phyloP scores from a whole-genome alignment of 2,329 filamentous ascomycete genomes.

The Hypoxylon rubiginosum region DNA sequence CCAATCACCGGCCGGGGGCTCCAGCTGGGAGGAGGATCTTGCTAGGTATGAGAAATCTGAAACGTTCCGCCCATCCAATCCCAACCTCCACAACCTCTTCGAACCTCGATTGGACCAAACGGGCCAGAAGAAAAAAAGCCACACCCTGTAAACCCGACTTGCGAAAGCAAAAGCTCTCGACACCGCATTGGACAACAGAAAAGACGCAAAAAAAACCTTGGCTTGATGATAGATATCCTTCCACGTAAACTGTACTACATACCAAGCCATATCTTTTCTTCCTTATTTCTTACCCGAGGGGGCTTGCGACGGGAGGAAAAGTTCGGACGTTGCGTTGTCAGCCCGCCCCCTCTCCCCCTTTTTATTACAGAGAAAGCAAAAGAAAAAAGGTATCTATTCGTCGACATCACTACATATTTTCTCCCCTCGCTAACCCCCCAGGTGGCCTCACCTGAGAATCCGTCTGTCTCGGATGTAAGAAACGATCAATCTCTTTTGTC shows the following conservation, averaged over 20 bases:
- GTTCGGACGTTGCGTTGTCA: slow-evolving; percentile 2
- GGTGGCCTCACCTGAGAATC: slow-evolving; percentile 24
- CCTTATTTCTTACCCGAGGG: neutral
- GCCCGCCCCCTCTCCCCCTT: neutral
- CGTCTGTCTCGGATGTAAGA: slow-evolving; percentile 31
- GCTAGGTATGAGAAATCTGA: slow-evolving; percentile 37
- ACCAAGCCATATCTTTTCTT: slow-evolving; percentile 9
- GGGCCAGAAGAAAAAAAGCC: slow-evolving; percentile 28
- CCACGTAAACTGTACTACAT: slow-evolving; percentile 39
- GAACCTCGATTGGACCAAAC: slow-evolving; percentile 27
- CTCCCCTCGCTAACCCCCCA: slow-evolving; percentile 18
- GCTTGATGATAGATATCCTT: slow-evolving; percentile 33
- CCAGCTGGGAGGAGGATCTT: slow-evolving; percentile 33
- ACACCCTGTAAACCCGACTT: slow-evolving; percentile 25
- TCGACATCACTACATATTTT: slow-evolving; percentile 8
- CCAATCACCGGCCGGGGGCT: slow-evolving; percentile 32
- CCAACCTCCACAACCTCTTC: slow-evolving; percentile 29
- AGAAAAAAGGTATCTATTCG: neutral
- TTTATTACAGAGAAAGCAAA: neutral
- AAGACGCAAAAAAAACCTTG: slow-evolving; percentile 20
- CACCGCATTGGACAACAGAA: slow-evolving; percentile 28
- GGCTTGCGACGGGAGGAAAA: neutral
- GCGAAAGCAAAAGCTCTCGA: slow-evolving; percentile 2
- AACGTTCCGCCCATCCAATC: slow-evolving; percentile 39
- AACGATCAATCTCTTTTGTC: slow-evolving; percentile 14